Percentiles rank a stretch among this genome's conserved stretches.
These are phyloP conservation scores for Blastobotrys proliferans DNA, from an alignment of 1,139 yeast genomes.

Conservation along the genomic window DNA sequence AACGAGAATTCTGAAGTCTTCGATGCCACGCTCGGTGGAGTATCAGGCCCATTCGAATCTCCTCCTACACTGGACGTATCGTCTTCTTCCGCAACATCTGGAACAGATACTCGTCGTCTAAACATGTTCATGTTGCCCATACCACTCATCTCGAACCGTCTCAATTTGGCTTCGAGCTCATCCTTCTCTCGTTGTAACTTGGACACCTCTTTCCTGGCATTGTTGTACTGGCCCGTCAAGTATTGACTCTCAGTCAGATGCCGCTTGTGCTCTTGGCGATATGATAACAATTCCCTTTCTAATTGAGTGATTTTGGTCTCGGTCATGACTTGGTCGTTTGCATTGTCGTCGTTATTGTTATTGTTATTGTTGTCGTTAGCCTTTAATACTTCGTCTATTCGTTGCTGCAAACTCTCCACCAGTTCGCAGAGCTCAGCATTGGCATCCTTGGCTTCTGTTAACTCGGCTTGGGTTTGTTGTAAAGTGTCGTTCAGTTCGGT, in stretches of 20 bases:
- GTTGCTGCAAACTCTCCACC: slow-evolving; percentile 16
- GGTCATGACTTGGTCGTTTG: not conserved
- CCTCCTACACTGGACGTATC: not conserved
- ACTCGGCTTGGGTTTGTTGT: slow-evolving; percentile 13
- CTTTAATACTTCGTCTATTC: slow-evolving; percentile 6
- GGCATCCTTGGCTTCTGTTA: slow-evolving; percentile 15
- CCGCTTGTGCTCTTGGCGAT: slow-evolving; percentile 23
- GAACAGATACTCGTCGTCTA: slow-evolving; percentile 7
- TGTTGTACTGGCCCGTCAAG: slow-evolving; percentile 25
- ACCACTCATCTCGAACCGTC: slow-evolving; percentile 6
- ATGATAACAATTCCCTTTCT: slow-evolving; percentile 19
- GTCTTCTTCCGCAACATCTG: slow-evolving; percentile 10
- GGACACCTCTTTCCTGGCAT: slow-evolving; percentile 20
- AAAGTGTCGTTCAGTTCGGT: slow-evolving; percentile 16
- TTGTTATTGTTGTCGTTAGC: not conserved
- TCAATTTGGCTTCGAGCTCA: slow-evolving; percentile 12
- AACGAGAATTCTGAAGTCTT: slow-evolving; percentile 2
- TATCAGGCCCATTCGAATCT: slow-evolving; percentile 9
- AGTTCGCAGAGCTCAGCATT: slow-evolving; percentile 17
- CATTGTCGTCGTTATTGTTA: not conserved
- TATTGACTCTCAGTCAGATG: slow-evolving; percentile 25
- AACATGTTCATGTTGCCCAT: not conserved
- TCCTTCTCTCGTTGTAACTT: slow-evolving; percentile 15
- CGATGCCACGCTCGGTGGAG: slow-evolving; percentile 11
- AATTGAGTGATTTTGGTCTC: slow-evolving; percentile 9